Base-by-base conservation (phyloP, 768 basidiomycete genomes). In the Mycena filopes region DNA sequence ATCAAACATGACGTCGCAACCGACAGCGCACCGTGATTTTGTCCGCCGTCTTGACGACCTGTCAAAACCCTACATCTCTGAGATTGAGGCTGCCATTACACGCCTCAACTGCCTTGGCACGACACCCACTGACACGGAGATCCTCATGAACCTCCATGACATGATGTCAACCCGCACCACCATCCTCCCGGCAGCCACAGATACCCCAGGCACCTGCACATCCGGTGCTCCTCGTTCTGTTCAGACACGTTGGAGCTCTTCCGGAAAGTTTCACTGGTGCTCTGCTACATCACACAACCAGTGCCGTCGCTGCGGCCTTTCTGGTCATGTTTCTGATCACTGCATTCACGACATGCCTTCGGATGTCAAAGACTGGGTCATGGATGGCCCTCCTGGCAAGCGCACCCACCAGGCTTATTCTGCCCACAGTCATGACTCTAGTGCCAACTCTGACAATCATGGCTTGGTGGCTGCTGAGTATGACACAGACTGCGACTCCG, bases 281-380 rank as follows among this genome's bases (percentile, higher is more conserved):
- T 55, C 54, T 43, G 54, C 54, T 26, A 55, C 41, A 18, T 55
- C 54, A 26, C 12, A 55, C 12, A 40, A 55, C 54, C 54, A 55
- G 20, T 43, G 54, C 54, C 41, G 41, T 40, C 41, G 54, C 54
- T 42, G 54, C 15, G 54, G 54, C 42, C 25, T 55, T 43, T 3
- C 54, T 42, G 54, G 54, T 10, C 54, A 55, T 40, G 42, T 55
- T 23, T 23, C 54, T 12, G 54, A 55, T 40, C 41, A 40, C 41
- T 55, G 54, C 41, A 43, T 55, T 40, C 54, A 55, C 42, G 54
- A 55, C 40, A 55, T 55, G 54, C 54, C 54, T 9, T n/a, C 21
- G 9, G 31, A 51, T 51, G 50, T 51, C 50, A 51, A 51, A 31
- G 50, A 51, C 23, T 51, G 50, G 50, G 50, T 55, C 28, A n/a